Evolutionary conservation across 2,329 filamentous ascomycete species (phyloP), one percentile per base, ranked within the genome.

Genomic region (Diaporthe amygdali): DNA sequence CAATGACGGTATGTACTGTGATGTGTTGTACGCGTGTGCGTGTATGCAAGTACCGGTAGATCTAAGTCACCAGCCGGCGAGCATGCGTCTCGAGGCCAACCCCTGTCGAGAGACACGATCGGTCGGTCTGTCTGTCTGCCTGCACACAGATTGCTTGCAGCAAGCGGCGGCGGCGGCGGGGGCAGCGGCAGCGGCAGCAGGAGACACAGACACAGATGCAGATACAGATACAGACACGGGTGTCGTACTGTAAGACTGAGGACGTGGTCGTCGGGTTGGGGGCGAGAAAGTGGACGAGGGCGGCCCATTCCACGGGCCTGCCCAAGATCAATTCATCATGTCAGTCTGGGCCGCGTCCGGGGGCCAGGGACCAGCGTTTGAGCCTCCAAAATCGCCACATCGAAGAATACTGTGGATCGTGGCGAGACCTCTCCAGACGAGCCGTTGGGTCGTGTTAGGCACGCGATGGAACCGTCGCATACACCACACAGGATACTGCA

Each of bases 271-370:
- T 64, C 59, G 30, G 59, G 44, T 37, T 64, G 59, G 59, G 59
- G 59, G 59, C 59, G 30, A 49, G 44, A 64, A 49, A 12, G 41
- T 49, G 59, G 59, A 34, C 59, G 44, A 25, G 30, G 59, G 59
- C 59, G 59, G 44, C 59, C 59, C 10, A 49, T 83, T 93, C 10
- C 85, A 91, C 34, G 90, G 90, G 87, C 0, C 86, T 91, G 1
- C 80, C 93, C 44, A 87, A 93, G 68, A 84, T 93, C 22, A 88
- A 92, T 64, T 64, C 91, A 94, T 76, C 86, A 63, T 63, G 59
- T 32, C 59, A 47, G 41, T 63, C 41, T 63, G 59, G 59, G 59
- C 59, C 59, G 59, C n/a, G 30, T 37, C 59, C n/a, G 41, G 59
- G 37, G 59, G 59, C 56, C 56, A 47, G 59, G 41, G 27, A 47